phyloP scores from a whole-genome alignment of 305 asterid species.

The Withania somnifera region DNA sequence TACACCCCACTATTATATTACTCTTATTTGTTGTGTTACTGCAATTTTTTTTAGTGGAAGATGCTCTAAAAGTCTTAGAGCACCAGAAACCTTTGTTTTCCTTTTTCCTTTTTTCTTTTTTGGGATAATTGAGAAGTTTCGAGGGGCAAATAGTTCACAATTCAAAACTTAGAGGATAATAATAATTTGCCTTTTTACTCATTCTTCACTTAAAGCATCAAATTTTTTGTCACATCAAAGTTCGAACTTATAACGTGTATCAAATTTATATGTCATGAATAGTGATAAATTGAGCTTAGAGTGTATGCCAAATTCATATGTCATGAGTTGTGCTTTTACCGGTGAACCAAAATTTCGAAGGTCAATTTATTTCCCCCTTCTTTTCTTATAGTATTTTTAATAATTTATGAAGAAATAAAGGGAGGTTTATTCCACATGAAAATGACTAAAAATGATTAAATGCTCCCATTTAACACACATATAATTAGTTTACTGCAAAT shows the following conservation, averaged over 20 bases:
- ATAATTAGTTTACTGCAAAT: not conserved
- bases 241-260: not conserved
- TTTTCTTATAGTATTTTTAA: not conserved
- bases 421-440: not conserved
- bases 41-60: not conserved
- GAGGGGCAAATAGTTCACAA: too few species aligned
- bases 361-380: too few species aligned
- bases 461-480: not conserved
- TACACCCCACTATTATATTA: too few species aligned
- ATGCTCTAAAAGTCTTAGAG: not conserved
- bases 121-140: not conserved
- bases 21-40: not conserved
- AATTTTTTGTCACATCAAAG: fast-evolving
- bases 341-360: fast-evolving
- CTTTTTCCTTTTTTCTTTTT: not conserved
- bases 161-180: not conserved
- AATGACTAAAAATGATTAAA: not conserved
- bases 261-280: not conserved
- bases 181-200: not conserved
- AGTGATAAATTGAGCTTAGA: too few species aligned
- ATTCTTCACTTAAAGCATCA: not conserved
- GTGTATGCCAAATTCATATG: not conserved
- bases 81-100: not conserved
- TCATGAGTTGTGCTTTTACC: fast-evolving
- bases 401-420: not conserved